These are phyloP conservation scores for Rhododendron henanense DNA, from an alignment of 148 eudicot genomes.

Conservation along the genomic window DNA sequence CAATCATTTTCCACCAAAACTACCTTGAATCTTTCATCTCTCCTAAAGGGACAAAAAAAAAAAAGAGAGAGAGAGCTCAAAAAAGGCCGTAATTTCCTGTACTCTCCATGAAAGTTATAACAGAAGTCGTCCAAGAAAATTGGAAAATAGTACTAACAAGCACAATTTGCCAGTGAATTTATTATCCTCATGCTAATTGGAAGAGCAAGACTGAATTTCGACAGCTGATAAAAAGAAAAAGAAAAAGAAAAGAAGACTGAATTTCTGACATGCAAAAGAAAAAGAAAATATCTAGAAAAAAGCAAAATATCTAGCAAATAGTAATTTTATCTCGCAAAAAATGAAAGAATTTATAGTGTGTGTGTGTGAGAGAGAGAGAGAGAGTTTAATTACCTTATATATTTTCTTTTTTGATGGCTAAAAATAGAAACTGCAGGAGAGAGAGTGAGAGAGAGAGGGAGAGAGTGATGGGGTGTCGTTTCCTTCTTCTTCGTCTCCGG, in stretches of 20 bases:
- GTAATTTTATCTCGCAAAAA: not conserved
- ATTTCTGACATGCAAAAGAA: not conserved
- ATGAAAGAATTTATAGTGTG: not conserved
- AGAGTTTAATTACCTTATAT: not conserved
- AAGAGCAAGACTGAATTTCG: not conserved
- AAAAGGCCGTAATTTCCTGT: not conserved
- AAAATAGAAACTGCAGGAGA: not conserved
- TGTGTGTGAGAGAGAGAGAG: not conserved
- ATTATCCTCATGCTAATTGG: not conserved
- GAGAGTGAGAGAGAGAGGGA: not conserved
- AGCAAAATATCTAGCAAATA: not conserved
- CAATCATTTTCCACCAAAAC: not conserved
- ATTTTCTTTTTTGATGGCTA: not conserved
- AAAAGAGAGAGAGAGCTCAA: too few relatives aligned
- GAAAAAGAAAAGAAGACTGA: not conserved
- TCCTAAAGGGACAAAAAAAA: not conserved
- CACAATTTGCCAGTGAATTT: not conserved
- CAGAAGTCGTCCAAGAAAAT: not conserved
- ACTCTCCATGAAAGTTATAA: not conserved
- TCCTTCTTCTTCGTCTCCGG: conserved; percentile 3
- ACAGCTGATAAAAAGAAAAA: not conserved
- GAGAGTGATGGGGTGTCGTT: not conserved
- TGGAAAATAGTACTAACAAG: not conserved
- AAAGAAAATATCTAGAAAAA: not conserved
- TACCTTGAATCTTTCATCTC: not conserved